Base-by-base conservation (phyloP, 352 stramenopile species). In the Globisporangium echinulatum region DNA sequence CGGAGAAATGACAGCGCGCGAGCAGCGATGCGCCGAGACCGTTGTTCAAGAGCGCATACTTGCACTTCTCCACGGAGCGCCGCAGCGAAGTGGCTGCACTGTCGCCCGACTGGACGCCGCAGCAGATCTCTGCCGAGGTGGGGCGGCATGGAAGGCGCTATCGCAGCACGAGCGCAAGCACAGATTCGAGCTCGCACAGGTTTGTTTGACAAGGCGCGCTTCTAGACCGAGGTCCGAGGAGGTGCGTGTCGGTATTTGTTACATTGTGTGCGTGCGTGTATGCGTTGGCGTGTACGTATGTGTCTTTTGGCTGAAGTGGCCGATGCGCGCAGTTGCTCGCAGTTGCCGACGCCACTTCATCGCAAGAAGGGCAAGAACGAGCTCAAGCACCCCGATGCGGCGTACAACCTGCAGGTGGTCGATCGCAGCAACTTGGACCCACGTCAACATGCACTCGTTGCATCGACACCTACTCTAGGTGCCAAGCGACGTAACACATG, bases 361-460 rank as follows among this genome's bases (percentile, higher is more conserved):
- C 68, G 68, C 14, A 71, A 68, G 60, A 82, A 83, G 55, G 54
- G 66, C 11, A 51, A 61, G 15, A 75, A 74, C 54, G 63, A 82
- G 40, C 75, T 75, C 13, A 74, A 75, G 10, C 75, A 77, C 44
- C 75, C 75, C 5, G 75, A 88, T 52, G 85, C 78, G 14, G 74
- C 78, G 3, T 88, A 88, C 52, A 86, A 33, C 25, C 25, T 33
- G 25, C 25, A 33, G 25, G 25, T 33, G 1, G 25, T 33, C 25
- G 2, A 1, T 33, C 25, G 25, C 25, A 33, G 25, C 25, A 33
- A 3, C 25, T 33, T 33, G 25, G 2, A 33, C 25, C 1, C 25
- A 33, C 25, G 25, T 33, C 25, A 33, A 33, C 25, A 33, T 33
- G 25, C 25, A 33, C 25, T 33, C 25, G 25, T 33, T 2, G 25